phyloP scores from a whole-genome alignment of 192 early-diverging fungal species.

The Coemansia sp. region DNA sequence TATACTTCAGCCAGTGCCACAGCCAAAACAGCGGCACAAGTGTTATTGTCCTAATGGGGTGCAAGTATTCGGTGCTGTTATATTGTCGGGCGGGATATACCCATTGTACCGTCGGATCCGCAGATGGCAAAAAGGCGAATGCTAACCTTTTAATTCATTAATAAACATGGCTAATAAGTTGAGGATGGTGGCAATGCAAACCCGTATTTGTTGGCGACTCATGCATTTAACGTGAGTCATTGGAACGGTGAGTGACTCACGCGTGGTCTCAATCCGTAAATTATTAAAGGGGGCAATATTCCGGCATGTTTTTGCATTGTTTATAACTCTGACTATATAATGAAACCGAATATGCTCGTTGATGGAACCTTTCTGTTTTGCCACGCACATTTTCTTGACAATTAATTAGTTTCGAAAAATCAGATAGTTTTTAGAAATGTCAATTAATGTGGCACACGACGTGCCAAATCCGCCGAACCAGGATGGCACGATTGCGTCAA shows the following conservation, averaged over 20 bases:
- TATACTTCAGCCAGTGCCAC: background rate
- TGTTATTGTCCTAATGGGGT: constrained; percentile 1
- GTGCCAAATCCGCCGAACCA: background rate
- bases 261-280: background rate
- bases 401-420: background rate
- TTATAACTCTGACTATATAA: background rate
- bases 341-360: background rate
- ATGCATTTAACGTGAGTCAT: background rate
- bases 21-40: background rate
- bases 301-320: background rate
- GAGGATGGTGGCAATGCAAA: too few relatives aligned
- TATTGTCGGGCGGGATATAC: constrained; percentile 25
- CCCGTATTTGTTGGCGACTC: too few relatives aligned
- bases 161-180: background rate
- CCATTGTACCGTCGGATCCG: constrained; percentile 32
- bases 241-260: background rate
- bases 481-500: background rate
- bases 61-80: constrained; percentile 10
- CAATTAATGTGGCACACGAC: background rate
- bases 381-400: background rate
- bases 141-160: background rate
- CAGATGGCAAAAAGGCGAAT: constrained; percentile 26
- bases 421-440: too few relatives aligned
- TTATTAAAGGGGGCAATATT: background rate
- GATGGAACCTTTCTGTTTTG: background rate